These are phyloP conservation scores for Neoscytalidium dimidiatum DNA, from an alignment of 2,329 filamentous ascomycete species.

Conservation along the genomic window DNA sequence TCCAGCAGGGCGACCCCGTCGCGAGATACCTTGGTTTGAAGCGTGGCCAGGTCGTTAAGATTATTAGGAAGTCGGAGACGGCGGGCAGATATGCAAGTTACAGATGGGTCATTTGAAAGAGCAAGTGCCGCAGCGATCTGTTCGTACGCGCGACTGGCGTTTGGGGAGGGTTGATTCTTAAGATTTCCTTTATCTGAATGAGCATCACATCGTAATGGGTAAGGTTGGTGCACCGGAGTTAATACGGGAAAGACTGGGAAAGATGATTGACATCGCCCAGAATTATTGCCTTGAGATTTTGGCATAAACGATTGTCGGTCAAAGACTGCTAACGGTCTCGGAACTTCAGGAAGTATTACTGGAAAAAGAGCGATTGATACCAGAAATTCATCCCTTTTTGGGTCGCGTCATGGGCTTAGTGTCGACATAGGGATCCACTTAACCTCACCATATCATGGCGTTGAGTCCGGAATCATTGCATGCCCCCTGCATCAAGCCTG, in stretches of 20 bases:
- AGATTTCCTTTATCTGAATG: constrained; percentile 13
- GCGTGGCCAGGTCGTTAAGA: constrained; percentile 95
- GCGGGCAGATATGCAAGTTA: constrained; percentile 97
- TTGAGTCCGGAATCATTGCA: too few species aligned
- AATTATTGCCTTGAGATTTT: background rate
- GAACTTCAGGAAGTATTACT: background rate
- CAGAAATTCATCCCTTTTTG: background rate
- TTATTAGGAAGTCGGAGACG: constrained; percentile 93
- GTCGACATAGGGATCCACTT: background rate
- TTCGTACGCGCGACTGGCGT: constrained; percentile 12
- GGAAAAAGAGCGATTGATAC: constrained; percentile 12
- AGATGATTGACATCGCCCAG: background rate
- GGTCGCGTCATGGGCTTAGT: background rate
- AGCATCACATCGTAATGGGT: constrained; percentile 15
- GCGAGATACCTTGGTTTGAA: constrained; percentile 87
- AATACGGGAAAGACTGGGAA: background rate
- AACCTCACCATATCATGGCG: background rate
- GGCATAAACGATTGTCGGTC: background rate
- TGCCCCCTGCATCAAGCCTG: too few species aligned
- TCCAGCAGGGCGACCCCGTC: constrained; percentile 88
- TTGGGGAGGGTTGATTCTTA: constrained; percentile 16
- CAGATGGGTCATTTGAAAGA: constrained; percentile 58
- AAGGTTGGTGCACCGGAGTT: constrained; percentile 19
- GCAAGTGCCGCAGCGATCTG: constrained; percentile 2
- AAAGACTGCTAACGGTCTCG: background rate